Evolutionary conservation across 345 rosid genomes (phyloP).

Genomic region (Populus alba): DNA sequence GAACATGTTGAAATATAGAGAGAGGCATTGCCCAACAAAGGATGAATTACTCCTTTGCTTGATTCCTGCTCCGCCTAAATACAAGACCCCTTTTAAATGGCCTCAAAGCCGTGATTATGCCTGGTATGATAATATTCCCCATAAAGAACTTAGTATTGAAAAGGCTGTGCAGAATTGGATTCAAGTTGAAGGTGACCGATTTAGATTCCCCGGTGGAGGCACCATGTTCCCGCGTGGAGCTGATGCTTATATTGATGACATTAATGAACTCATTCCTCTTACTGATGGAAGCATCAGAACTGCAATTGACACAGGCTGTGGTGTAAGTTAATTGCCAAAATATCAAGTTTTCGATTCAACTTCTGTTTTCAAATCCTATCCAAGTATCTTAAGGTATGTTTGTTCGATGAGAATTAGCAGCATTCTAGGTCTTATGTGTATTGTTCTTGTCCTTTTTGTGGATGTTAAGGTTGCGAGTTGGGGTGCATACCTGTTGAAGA

Average conservation of each 20-base stretch:
- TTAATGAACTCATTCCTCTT: conserved; percentile 71
- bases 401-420: not conserved
- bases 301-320: conserved; percentile 94
- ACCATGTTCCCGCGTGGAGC: conserved; percentile 96
- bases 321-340: conserved; percentile 52
- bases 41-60: conserved; percentile 69
- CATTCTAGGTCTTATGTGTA: not conserved
- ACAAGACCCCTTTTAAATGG: conserved; percentile 95
- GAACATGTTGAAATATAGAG: conserved; percentile 78
- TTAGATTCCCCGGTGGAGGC: conserved; percentile 97
- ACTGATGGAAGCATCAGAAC: conserved; percentile 72
- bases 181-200: conserved; percentile 84
- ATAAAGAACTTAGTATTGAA: conserved; percentile 87
- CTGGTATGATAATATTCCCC: conserved; percentile 96
- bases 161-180: conserved; percentile 99
- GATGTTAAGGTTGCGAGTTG: conserved; percentile 84
- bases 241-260: conserved; percentile 88
- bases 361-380: not conserved
- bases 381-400: not conserved
- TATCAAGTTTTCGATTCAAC: not conserved
- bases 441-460: not conserved
- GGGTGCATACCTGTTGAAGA: conserved; percentile 85
- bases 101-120: conserved; percentile 94
- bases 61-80: conserved; percentile 91
- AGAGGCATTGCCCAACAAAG: conserved; percentile 83